phyloP scores from a whole-genome alignment of 1,284 basidiomycete species.

The Leucoagaricus sp. region DNA sequence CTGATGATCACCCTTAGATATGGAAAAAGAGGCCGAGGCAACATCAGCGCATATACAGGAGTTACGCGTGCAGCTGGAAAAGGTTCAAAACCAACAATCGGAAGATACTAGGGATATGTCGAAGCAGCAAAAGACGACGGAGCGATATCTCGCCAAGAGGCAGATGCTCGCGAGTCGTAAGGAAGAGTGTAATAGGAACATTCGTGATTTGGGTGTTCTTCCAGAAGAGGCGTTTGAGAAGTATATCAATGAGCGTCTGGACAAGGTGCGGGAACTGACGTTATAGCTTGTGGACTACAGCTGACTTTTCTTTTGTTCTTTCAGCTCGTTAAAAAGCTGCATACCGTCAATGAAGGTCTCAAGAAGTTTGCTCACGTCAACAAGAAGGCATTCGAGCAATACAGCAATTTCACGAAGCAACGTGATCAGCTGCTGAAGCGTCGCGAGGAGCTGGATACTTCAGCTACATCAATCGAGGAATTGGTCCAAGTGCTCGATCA shows the following conservation, averaged over 20 bases:
- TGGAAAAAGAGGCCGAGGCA: constrained; percentile 73
- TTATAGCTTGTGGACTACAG: constrained; percentile 1
- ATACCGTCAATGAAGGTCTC: constrained; percentile 87
- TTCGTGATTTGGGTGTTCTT: constrained; percentile 93
- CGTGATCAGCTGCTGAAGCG: constrained; percentile 88
- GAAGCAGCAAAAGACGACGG: constrained; percentile 91
- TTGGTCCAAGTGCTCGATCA: constrained; percentile 86
- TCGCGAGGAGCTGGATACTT: constrained; percentile 88
- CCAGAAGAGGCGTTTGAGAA: constrained; percentile 98
- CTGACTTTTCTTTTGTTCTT: constrained; percentile 31
- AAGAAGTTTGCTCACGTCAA: constrained; percentile 99
- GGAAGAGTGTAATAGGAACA: constrained; percentile 92
- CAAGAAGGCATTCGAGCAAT: constrained; percentile 99
- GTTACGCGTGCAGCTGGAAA: constrained; percentile 69
- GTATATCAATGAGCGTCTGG: constrained; percentile 82
- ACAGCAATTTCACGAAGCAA: constrained; percentile 97
- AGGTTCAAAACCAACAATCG: constrained; percentile 76
- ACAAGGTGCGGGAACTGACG: constrained; percentile 62
- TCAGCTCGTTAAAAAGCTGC: constrained; percentile 91
- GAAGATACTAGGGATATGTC: constrained; percentile 87
- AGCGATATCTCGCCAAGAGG: constrained; percentile 90
- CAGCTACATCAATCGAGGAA: constrained; percentile 84
- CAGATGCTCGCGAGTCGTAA: constrained; percentile 83
- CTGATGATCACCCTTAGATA: constrained; percentile 38
- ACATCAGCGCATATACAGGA: constrained; percentile 68